Conservation (phyloP, 148 eudicot species). For the Cornus florida region DNA sequence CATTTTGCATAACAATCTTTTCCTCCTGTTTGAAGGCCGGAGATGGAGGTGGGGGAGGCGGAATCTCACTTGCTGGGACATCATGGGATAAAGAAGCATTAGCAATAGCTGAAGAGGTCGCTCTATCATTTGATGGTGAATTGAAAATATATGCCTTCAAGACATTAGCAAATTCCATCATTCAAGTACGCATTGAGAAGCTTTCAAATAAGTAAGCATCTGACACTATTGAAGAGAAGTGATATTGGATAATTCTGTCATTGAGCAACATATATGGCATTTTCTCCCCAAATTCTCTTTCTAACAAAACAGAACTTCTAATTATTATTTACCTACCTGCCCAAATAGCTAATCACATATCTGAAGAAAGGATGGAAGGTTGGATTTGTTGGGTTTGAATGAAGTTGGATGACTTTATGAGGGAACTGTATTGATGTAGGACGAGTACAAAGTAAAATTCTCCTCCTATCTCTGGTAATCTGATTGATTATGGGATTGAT, state of each 20-base stretch:
- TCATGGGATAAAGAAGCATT: slow-evolving; percentile 81
- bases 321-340: too few relatives aligned
- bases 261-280: background rate
- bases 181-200: slow-evolving; percentile 87
- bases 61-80: slow-evolving; percentile 76
- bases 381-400: too few relatives aligned
- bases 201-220: slow-evolving; percentile 74
- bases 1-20: background rate
- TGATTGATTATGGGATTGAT: too few relatives aligned
- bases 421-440: too few relatives aligned
- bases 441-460: too few relatives aligned
- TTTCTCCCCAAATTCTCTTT: slow-evolving; percentile 4
- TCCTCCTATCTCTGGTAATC: too few relatives aligned
- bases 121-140: slow-evolving; percentile 65
- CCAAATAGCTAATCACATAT: too few relatives aligned
- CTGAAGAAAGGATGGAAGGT: too few relatives aligned
- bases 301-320: too few relatives aligned
- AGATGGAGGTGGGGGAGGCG: slow-evolving; percentile 97
- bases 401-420: too few relatives aligned
- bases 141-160: slow-evolving; percentile 77
- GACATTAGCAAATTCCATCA: slow-evolving; percentile 56
- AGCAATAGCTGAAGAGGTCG: slow-evolving; percentile 64
- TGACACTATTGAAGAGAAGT: background rate
- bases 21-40: slow-evolving; percentile 49
- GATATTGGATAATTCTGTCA: background rate